Percentiles rank a stretch among this genome's conserved stretches.
These are phyloP conservation scores for Lipomyces sp. DNA, from an alignment of 805 yeast genomes.

Conservation along the genomic window DNA sequence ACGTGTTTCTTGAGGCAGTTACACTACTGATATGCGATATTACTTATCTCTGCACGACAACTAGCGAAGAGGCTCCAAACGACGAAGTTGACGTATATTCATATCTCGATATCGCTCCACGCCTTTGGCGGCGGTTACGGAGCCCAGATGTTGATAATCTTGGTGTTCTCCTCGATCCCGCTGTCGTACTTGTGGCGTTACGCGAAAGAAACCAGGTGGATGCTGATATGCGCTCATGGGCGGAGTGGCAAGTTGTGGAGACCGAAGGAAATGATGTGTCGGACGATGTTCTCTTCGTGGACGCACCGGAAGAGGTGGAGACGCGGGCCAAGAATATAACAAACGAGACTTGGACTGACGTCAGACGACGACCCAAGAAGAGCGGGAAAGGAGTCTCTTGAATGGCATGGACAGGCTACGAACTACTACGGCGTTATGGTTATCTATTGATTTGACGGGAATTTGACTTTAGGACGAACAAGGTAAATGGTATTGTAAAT, in stretches of 20 bases:
- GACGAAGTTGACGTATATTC: conserved; percentile 6
- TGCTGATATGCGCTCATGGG: conserved; percentile 27
- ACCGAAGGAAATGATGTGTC: conserved; percentile 20
- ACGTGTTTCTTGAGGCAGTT: conserved; percentile 28
- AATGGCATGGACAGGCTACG: neutral
- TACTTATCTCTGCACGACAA: conserved; percentile 17
- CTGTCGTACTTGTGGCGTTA: conserved; percentile 19
- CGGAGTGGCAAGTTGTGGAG: conserved; percentile 34
- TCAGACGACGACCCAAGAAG: conserved; percentile 21
- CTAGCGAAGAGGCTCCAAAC: conserved; percentile 11
- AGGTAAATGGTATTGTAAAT: neutral
- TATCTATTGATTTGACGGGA: neutral
- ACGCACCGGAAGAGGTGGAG: conserved; percentile 9
- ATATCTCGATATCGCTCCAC: conserved; percentile 22
- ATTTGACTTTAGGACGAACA: neutral
- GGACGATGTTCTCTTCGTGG: conserved; percentile 20
- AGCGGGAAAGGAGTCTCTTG: neutral
- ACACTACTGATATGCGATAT: conserved; percentile 29
- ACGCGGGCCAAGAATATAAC: neutral
- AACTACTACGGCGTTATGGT: conserved; percentile 1
- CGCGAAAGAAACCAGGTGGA: conserved; percentile 22
- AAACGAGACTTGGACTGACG: conserved; percentile 27
- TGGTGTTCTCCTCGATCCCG: conserved; percentile 14
- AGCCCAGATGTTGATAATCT: conserved; percentile 10
- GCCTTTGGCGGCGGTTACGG: conserved; percentile 16